A percentile compares a stretch with the other conserved stretches of the same genome.
Evolutionary conservation across 331 rosid genomes (phyloP).

Genomic region (Spiraea crenata): DNA sequence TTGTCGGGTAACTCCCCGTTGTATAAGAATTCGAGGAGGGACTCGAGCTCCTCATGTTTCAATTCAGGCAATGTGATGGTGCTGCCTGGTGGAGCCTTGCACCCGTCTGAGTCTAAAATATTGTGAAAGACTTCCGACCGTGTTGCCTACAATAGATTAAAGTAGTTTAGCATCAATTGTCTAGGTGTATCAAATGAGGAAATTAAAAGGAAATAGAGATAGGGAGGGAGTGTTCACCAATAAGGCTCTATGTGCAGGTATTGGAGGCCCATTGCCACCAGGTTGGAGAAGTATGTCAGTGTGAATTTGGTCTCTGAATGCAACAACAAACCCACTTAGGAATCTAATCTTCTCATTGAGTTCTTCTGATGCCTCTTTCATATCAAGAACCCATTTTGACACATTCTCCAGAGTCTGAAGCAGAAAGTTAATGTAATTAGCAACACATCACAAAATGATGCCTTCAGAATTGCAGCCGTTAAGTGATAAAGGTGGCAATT

Average conservation of each 20-base stretch:
- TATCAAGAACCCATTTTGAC: constrained; percentile 41
- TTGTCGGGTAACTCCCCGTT: constrained; percentile 47
- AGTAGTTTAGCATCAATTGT: not conserved
- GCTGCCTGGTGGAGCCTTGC: constrained; percentile 54
- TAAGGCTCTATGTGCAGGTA: constrained; percentile 73
- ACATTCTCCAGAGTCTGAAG: constrained; percentile 48
- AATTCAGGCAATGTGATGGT: constrained; percentile 52
- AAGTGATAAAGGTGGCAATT: too few species aligned
- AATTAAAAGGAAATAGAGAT: not conserved
- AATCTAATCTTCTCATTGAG: constrained; percentile 44
- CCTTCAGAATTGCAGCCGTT: not conserved
- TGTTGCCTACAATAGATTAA: constrained; percentile 39
- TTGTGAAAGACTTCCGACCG: constrained; percentile 78
- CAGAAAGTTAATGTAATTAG: not conserved
- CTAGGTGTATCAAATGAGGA: too few species aligned
- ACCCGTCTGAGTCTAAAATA: constrained; percentile 65
- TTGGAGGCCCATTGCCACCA: constrained; percentile 45
- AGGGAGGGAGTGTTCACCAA: constrained; percentile 41
- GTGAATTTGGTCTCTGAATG: constrained; percentile 60
- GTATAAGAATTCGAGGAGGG: constrained; percentile 69
- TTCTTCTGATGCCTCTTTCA: constrained; percentile 31
- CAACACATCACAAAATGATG: not conserved
- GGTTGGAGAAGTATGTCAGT: constrained; percentile 60
- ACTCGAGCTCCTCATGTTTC: constrained; percentile 54
- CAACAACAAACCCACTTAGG: constrained; percentile 46